Evolutionary conservation across 2,329 filamentous ascomycete species (phyloP).

Genomic region (Pseudopithomyces maydicus): DNA sequence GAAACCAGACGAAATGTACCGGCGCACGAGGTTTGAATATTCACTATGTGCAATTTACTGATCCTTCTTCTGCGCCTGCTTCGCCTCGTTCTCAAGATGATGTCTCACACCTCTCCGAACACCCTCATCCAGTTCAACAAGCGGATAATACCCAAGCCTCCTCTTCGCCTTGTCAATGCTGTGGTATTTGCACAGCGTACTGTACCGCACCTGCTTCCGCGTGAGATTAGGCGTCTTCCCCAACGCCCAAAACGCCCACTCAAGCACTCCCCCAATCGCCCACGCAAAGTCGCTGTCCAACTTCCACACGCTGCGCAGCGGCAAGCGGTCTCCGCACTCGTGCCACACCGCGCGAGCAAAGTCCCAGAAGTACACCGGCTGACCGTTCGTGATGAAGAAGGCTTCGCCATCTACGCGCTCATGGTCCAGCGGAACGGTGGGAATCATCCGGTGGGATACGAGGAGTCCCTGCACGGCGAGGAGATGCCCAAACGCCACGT

Average conservation of each 20-base stretch:
- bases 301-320: slow-evolving; percentile 49
- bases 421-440: slow-evolving; percentile 46
- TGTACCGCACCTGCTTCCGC: slow-evolving; percentile 62
- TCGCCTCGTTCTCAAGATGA: slow-evolving; percentile 40
- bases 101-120: slow-evolving; percentile 52
- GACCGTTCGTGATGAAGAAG: slow-evolving; percentile 58
- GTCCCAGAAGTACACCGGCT: slow-evolving; percentile 58
- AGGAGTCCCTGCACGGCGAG: slow-evolving; percentile 57
- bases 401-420: slow-evolving; percentile 57
- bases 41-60: slow-evolving; percentile 24
- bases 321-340: slow-evolving; percentile 47
- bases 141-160: slow-evolving; percentile 70
- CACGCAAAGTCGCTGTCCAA: slow-evolving; percentile 49
- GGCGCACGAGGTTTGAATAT: no score
- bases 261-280: slow-evolving; percentile 50
- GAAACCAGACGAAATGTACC: no score
- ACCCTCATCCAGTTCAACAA: slow-evolving; percentile 70
- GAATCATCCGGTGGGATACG: slow-evolving; percentile 45
- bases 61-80: slow-evolving; percentile 40
- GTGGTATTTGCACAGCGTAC: slow-evolving; percentile 78
- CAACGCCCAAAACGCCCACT: slow-evolving; percentile 52
- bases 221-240: slow-evolving; percentile 54
- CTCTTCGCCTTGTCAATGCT: slow-evolving; percentile 76
- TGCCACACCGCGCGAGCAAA: slow-evolving; percentile 55
- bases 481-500: slow-evolving; percentile 58